Conservation (phyloP, 257 asterid species). For the Forsythia suspensa region DNA sequence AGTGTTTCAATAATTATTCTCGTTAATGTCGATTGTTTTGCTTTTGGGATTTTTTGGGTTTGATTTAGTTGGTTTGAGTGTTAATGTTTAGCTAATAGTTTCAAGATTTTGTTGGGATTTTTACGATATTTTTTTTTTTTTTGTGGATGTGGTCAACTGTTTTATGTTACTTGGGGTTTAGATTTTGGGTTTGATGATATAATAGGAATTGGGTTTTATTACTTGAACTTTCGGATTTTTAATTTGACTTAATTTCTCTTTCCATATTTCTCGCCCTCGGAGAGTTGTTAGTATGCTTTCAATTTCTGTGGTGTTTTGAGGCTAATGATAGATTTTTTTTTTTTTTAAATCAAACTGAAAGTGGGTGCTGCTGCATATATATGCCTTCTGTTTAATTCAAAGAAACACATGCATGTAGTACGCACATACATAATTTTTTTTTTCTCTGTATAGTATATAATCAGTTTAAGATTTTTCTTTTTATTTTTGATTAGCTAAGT, state of each 20-base stretch:
- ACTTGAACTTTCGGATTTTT: constrained; percentile 17
- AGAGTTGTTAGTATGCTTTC: not conserved
- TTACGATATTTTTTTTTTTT: not conserved
- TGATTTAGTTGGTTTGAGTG: constrained; percentile 1
- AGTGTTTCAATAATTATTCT: not conserved
- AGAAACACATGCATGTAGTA: too few relatives aligned
- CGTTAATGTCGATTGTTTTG: constrained; percentile 1
- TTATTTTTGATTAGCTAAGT: not conserved
- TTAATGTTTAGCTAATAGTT: not conserved
- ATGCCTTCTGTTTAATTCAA: too few relatives aligned
- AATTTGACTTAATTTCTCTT: not conserved
- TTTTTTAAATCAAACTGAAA: not conserved
- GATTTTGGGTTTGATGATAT: constrained; percentile 10
- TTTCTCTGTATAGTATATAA: not conserved
- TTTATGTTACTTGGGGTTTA: constrained; percentile 8
- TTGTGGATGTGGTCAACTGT: constrained; percentile 34
- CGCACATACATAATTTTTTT: not conserved
- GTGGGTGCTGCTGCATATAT: too few relatives aligned
- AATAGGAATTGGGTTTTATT: not conserved
- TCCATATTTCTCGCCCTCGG: not conserved
- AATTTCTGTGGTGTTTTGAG: not conserved
- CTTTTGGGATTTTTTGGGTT: constrained; percentile 2
- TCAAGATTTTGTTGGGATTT: not conserved
- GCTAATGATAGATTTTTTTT: not conserved
- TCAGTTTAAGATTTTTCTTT: not conserved